Conservation (phyloP, 1,139 yeast species). For the Suhomyces guaymorum region DNA sequence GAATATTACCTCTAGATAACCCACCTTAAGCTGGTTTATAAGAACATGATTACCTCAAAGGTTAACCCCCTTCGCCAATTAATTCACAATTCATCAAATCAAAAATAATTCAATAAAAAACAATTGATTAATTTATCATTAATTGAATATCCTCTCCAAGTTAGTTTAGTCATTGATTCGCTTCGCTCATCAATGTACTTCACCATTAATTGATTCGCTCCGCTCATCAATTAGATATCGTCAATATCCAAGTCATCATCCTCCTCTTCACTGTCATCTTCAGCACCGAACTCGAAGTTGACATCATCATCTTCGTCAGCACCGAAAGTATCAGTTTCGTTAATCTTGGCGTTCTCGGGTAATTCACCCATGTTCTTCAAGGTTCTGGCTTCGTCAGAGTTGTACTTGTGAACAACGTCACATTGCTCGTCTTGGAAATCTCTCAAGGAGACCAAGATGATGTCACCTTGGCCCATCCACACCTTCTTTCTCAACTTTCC, state of each 20-base stretch:
- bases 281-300: constrained; percentile 97
- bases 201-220: constrained; percentile 3
- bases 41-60: too few species aligned
- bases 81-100: too few species aligned
- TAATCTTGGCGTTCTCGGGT: constrained; percentile 94
- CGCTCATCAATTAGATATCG: constrained; percentile 53
- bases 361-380: constrained; percentile 95
- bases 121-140: too few species aligned
- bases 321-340: constrained; percentile 96
- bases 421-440: constrained; percentile 98
- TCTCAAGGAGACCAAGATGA: constrained; percentile 90
- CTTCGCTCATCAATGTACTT: too few species aligned
- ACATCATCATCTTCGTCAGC: constrained; percentile 97
- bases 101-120: too few species aligned
- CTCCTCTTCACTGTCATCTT: constrained; percentile 77
- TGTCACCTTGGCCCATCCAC: constrained; percentile 99
- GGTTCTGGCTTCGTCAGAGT: constrained; percentile 97
- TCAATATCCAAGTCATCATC: constrained; percentile 75
- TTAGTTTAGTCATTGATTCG: too few species aligned
- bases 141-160: too few species aligned
- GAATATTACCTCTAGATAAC: too few species aligned
- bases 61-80: too few species aligned
- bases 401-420: constrained; percentile 96
- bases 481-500: constrained; percentile 99
- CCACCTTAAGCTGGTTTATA: too few species aligned